These are phyloP conservation scores for Pythium brachiatum DNA, from an alignment of 352 stramenopile species.

Conservation along the genomic window DNA sequence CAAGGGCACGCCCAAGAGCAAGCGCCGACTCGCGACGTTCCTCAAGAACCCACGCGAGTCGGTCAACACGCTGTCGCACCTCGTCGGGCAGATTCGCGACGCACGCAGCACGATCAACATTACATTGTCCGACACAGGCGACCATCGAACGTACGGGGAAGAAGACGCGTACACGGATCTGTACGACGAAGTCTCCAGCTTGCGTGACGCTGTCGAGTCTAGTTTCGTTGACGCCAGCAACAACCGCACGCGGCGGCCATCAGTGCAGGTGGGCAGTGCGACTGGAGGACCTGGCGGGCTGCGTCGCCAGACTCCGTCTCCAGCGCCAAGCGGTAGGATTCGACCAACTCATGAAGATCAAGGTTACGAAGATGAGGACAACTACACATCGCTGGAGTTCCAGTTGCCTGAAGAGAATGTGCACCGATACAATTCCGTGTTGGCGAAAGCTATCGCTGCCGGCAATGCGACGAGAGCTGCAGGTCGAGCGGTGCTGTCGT, in stretches of 20 bases:
- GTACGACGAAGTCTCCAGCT: slow-evolving; percentile 50
- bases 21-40: slow-evolving; percentile 31
- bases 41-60: slow-evolving; percentile 46
- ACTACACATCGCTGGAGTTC: slow-evolving; percentile 11
- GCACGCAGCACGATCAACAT: slow-evolving; percentile 69
- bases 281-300: neutral
- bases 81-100: slow-evolving; percentile 64
- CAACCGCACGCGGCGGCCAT: neutral
- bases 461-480: slow-evolving; percentile 50
- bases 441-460: slow-evolving; percentile 64
- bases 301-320: neutral
- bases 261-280: neutral
- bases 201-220: slow-evolving; percentile 44
- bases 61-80: slow-evolving; percentile 46
- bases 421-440: slow-evolving; percentile 50
- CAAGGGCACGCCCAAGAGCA: slow-evolving; percentile 22
- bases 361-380: slow-evolving; percentile 3
- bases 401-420: slow-evolving; percentile 21
- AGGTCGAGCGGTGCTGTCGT: slow-evolving; percentile 56
- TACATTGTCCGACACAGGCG: slow-evolving; percentile 55
- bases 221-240: neutral
- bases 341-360: neutral
- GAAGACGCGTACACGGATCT: slow-evolving; percentile 51
- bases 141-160: slow-evolving; percentile 32
- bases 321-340: neutral